Percentiles rank a stretch among this genome's conserved stretches.
These are phyloP conservation scores for Venturia oleaginea DNA, from an alignment of 2,329 filamentous ascomycete species.

Conservation along the genomic window DNA sequence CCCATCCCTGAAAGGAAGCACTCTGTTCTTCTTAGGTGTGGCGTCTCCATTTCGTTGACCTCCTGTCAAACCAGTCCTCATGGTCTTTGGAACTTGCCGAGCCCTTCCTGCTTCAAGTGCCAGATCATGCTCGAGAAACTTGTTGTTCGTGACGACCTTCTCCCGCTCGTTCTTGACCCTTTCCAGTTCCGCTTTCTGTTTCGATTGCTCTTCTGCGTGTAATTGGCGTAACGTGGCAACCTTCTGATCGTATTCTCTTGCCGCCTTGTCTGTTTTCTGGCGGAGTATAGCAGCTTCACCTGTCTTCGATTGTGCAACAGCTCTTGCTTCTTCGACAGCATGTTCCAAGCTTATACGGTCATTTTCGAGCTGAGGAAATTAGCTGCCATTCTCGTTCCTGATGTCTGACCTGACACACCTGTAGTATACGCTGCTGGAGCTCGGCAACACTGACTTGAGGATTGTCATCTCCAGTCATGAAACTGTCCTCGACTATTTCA, in stretches of 20 bases:
- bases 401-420: conserved; percentile 21
- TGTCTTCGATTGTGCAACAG: conserved; percentile 50
- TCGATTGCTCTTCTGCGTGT: conserved; percentile 54
- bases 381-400: not conserved
- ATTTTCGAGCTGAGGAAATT: conserved; percentile 31
- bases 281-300: conserved; percentile 71
- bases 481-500: conserved; percentile 16
- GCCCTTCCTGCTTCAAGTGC: conserved; percentile 43
- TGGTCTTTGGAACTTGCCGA: conserved; percentile 29
- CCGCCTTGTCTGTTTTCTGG: conserved; percentile 54
- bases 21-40: conserved; percentile 56
- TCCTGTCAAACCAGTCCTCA: conserved; percentile 20
- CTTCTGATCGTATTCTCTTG: conserved; percentile 54
- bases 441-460: conserved; percentile 19
- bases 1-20: conserved; percentile 58
- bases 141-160: conserved; percentile 57
- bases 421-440: conserved; percentile 34
- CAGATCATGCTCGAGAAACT: conserved; percentile 65
- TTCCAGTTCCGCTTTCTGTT: conserved; percentile 56
- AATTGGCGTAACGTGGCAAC: conserved; percentile 53
- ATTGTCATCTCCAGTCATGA: conserved; percentile 20
- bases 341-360: conserved; percentile 31
- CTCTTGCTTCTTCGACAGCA: conserved; percentile 33
- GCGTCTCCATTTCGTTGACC: conserved; percentile 29
- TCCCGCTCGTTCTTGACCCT: conserved; percentile 56